Base-by-base conservation (phyloP, 2,329 filamentous ascomycete genomes). In the Epichloe hybrida region DNA sequence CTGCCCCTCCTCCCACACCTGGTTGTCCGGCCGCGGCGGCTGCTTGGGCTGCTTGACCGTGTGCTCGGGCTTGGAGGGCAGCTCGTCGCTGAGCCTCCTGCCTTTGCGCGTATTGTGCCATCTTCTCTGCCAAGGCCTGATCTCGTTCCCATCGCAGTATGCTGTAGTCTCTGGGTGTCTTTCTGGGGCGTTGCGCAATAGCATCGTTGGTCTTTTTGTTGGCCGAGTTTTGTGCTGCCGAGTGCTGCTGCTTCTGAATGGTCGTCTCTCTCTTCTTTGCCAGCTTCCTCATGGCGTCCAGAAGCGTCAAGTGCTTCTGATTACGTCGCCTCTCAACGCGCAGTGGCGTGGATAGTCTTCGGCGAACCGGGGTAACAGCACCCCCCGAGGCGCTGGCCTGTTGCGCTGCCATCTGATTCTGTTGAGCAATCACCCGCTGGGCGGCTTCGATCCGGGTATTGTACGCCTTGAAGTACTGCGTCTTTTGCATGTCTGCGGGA, bases 251-350 rank as follows among this genome's bases (percentile, higher is more conserved):
- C 71, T 97, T 97, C 63, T 93, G 88, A 31, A 81, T 72, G 27
- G 80, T 77, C 11, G 86, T 85, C 68, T 98, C 93, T 27, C 91
- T 81, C 69, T 96, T 97, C 73, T 95, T 94, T 1, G 90, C 90
- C 46, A 95, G 68, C 65, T 97, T 98, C 41, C 90, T 81, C 88
- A 97, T 96, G 3, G 87, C 87, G 67, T 97, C 91, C 57, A 98
- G 83, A 60, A 97, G 76, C 44, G 86, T 86, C 52, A 97, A 72
- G 62, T 96, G 88, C 62, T 89, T 88, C 55, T 89, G 86, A 56
- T 88, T 88, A 56, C 88, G 83, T 51, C 90, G 81, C 54, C 90
- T 81, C 61, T 97, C 91, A 5, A 98, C 91, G 48, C 88, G 79
- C 35, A 93, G 71, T 3, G 91, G 90, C 0, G 84, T 81, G 0